Evolutionary conservation across 768 basidiomycete genomes (phyloP).

Genomic region (Lactarius akahatsu): DNA sequence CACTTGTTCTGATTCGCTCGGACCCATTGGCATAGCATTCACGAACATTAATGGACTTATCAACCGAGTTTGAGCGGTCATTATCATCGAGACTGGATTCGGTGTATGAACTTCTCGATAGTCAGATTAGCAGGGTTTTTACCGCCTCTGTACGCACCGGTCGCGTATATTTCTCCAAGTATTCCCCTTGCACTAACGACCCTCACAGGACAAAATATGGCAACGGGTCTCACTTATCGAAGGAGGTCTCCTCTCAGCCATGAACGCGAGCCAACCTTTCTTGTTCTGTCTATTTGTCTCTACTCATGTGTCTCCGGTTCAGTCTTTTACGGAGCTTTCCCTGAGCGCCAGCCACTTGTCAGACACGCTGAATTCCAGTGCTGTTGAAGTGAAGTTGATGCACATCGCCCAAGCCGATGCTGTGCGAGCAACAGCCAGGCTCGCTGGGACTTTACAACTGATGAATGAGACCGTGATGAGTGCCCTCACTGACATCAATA

Average conservation of each 20-base stretch:
- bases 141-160: constrained; percentile 11
- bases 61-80: constrained; percentile 19
- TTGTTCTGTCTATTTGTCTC: neutral
- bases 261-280: constrained; percentile 14
- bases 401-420: constrained; percentile 20
- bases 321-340: constrained; percentile 17
- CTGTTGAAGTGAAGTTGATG: constrained; percentile 11
- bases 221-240: constrained; percentile 18
- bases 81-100: constrained; percentile 16
- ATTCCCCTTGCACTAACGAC: neutral
- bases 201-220: constrained; percentile 18
- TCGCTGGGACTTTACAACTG: constrained; percentile 15
- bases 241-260: constrained; percentile 11
- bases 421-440: constrained; percentile 16
- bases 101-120: constrained; percentile 10
- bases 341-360: constrained; percentile 8
- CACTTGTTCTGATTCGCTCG: neutral
- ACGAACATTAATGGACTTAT: constrained; percentile 10
- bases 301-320: neutral
- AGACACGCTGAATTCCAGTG: constrained; percentile 18
- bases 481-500: constrained; percentile 22
- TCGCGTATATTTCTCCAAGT: neutral
- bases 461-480: constrained; percentile 21
- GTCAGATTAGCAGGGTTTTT: constrained; percentile 6
- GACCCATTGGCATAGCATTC: constrained; percentile 7